A percentile compares a stretch with the other conserved stretches of the same genome.
Conservation (phyloP, 805 yeast species). For the Brettanomyces anomalus region DNA sequence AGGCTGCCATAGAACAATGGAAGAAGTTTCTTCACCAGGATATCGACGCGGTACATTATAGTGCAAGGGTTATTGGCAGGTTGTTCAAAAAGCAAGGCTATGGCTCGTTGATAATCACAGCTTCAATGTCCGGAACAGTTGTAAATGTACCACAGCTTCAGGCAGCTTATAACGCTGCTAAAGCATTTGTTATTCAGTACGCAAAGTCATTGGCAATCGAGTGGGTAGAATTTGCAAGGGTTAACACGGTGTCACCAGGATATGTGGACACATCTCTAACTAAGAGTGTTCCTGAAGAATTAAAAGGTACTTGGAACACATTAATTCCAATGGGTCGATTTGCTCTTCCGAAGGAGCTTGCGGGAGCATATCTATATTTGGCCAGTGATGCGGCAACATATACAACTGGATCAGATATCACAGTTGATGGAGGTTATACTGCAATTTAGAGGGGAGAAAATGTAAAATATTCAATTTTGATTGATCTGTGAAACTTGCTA, state of each 20-base stretch:
- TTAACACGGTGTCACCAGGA: constrained; percentile 44
- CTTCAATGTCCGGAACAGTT: constrained; percentile 47
- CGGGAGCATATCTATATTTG: constrained; percentile 43
- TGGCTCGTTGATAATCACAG: constrained; percentile 44
- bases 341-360: constrained; percentile 40
- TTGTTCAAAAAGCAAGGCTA: constrained; percentile 38
- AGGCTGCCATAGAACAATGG: constrained; percentile 11
- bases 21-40: constrained; percentile 42
- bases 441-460: constrained; percentile 26
- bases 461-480: too few species aligned
- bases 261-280: constrained; percentile 41
- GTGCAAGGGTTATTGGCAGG: constrained; percentile 42
- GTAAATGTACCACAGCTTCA: constrained; percentile 47
- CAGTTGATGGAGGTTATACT: constrained; percentile 74
- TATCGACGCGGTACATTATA: constrained; percentile 41
- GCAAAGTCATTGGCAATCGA: constrained; percentile 40
- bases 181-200: constrained; percentile 41
- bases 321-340: constrained; percentile 42
- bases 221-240: constrained; percentile 42
- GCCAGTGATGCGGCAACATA: constrained; percentile 45
- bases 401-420: constrained; percentile 72
- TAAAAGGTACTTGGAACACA: constrained; percentile 22
- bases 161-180: constrained; percentile 41
- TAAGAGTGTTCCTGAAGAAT: constrained; percentile 21
- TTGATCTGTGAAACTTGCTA: too few species aligned